Percentiles rank a stretch among this genome's conserved stretches.
Evolutionary conservation across 1,284 basidiomycete genomes (phyloP).

Genomic region (Exobasidium rhododendri): DNA sequence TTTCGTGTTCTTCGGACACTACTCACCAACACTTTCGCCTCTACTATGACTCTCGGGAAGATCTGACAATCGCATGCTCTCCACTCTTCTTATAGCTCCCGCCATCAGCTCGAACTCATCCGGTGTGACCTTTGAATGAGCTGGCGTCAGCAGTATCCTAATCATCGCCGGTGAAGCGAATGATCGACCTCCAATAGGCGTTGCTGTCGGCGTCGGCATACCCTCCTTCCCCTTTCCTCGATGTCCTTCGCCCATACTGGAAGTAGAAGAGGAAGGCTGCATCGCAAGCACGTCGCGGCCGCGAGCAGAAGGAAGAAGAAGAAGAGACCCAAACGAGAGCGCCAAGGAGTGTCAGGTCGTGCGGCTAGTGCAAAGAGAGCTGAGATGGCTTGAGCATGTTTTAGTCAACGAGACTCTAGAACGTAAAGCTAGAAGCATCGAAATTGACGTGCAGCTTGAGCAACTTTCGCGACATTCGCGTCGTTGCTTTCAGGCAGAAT

Average conservation of each 20-base stretch:
- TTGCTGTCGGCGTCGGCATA: slow-evolving; percentile 23
- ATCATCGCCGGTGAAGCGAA: slow-evolving; percentile 42
- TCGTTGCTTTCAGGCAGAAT: no score
- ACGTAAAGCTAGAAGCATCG: no score
- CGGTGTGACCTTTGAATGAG: slow-evolving; percentile 26
- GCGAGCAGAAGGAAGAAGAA: no score
- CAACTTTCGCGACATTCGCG: no score
- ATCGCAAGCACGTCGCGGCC: no score
- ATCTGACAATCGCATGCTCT: slow-evolving; percentile 39
- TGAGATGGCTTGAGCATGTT: no score
- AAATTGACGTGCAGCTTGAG: no score
- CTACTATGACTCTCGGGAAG: slow-evolving; percentile 25
- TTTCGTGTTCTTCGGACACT: neutral
- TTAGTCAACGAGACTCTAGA: no score
- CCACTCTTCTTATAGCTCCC: slow-evolving; percentile 35
- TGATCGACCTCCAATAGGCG: slow-evolving; percentile 25
- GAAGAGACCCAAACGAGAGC: no score
- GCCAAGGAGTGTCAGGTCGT: no score
- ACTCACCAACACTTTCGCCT: slow-evolving; percentile 1
- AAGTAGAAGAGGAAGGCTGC: neutral
- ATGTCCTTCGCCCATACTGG: neutral
- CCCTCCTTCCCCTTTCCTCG: neutral
- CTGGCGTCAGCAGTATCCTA: slow-evolving; percentile 48
- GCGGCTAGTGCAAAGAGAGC: no score
- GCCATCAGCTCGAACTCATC: slow-evolving; percentile 46